Conservation (phyloP, 2,329 filamentous ascomycete species). For the Ophiocordyceps sinensis region DNA sequence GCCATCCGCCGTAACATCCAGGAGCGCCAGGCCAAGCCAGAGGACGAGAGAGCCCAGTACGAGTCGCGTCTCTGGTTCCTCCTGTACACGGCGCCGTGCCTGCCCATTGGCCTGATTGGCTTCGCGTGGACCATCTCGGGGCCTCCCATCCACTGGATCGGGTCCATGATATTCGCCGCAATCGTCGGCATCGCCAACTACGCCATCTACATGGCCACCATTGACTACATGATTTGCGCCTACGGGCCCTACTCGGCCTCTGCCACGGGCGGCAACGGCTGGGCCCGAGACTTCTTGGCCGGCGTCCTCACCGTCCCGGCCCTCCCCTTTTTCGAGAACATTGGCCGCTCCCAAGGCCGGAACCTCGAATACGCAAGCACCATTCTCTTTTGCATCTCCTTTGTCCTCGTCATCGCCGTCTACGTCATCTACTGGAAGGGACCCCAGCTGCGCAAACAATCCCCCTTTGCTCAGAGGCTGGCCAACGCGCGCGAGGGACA, state of each 20-base stretch:
- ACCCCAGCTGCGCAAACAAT: conserved; percentile 41
- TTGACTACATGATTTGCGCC: conserved; percentile 64
- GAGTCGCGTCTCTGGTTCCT: conserved; percentile 54
- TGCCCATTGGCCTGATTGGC: conserved; percentile 53
- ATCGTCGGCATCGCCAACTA: conserved; percentile 63
- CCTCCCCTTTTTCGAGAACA: conserved; percentile 47
- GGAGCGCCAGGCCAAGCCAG: conserved; percentile 32
- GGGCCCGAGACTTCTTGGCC: conserved; percentile 58
- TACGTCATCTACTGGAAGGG: conserved; percentile 56
- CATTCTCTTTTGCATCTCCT: conserved; percentile 47
- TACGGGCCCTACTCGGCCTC: conserved; percentile 62
- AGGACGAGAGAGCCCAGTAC: conserved; percentile 48
- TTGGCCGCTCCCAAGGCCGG: conserved; percentile 28
- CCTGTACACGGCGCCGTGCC: conserved; percentile 42
- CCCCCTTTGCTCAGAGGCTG: conserved; percentile 50
- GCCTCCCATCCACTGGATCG: conserved; percentile 52
- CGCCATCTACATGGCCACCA: conserved; percentile 60
- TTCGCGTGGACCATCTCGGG: conserved; percentile 56
- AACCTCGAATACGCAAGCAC: conserved; percentile 46
- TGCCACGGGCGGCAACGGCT: conserved; percentile 63
- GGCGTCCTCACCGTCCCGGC: conserved; percentile 57
- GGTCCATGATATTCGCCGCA: conserved; percentile 47
- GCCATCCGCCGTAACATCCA: conserved; percentile 39
- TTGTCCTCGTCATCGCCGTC: conserved; percentile 46
- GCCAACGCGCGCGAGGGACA: conserved; percentile 25